A percentile compares a stretch with the other conserved stretches of the same genome.
These are phyloP conservation scores for Populus deltoides DNA, from an alignment of 345 rosid species.

Conservation along the genomic window DNA sequence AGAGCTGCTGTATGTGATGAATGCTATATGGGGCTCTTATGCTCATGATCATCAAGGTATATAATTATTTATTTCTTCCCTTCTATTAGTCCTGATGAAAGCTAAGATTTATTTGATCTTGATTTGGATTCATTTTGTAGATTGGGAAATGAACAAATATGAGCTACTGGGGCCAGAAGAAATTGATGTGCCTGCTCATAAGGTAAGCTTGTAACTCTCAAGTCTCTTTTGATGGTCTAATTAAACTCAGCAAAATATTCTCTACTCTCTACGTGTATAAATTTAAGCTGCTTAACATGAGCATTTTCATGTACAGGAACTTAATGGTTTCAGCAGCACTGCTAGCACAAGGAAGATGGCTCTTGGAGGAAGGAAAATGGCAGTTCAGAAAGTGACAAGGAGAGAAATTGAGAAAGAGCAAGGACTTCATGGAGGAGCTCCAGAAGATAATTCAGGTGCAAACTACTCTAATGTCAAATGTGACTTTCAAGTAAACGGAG, in stretches of 20 bases:
- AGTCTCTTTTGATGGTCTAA: background rate
- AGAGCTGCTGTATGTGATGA: constrained; percentile 35
- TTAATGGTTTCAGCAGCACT: constrained; percentile 17
- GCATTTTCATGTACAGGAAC: constrained; percentile 21
- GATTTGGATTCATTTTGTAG: background rate
- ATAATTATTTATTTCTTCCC: background rate
- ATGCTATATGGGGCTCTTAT: constrained; percentile 13
- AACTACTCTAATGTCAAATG: constrained; percentile 32
- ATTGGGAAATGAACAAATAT: background rate
- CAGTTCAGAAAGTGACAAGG: constrained; percentile 3
- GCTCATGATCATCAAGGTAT: constrained; percentile 44
- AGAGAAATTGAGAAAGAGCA: constrained; percentile 4
- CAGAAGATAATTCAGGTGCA: constrained; percentile 46
- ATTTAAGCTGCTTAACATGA: background rate
- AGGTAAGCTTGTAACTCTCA: constrained; percentile 10
- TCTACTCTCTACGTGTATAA: background rate
- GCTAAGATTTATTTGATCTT: background rate
- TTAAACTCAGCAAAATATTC: background rate
- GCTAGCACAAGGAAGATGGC: constrained; percentile 8
- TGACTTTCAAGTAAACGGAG: constrained; percentile 26
- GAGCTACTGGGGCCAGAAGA: background rate
- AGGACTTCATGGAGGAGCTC: background rate
- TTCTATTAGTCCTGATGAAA: background rate
- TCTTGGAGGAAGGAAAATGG: constrained; percentile 44
- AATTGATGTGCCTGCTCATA: background rate